Conservation (phyloP, 2,329 filamentous ascomycete species). For the Monosporascus sp. region DNA sequence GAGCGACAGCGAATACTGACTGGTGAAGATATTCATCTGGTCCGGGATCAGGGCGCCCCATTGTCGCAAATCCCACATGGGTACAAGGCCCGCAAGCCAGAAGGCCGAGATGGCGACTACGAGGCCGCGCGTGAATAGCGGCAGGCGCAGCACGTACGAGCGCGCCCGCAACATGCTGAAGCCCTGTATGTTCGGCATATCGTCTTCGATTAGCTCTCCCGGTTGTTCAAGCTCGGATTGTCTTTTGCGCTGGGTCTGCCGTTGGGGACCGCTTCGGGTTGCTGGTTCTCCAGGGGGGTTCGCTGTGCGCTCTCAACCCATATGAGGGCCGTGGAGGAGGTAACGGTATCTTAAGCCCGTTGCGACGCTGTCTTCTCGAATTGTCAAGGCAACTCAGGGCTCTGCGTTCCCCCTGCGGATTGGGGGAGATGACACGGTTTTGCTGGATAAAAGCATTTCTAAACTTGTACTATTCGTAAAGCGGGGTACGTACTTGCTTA, state of each 20-base stretch:
- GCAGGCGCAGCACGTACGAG: slow-evolving; percentile 79
- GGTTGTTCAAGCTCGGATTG: no score
- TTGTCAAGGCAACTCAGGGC: no score
- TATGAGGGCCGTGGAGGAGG: no score
- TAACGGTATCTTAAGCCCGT: no score
- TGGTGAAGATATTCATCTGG: slow-evolving; percentile 63
- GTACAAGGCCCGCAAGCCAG: slow-evolving; percentile 65
- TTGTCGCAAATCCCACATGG: slow-evolving; percentile 64
- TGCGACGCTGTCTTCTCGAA: no score
- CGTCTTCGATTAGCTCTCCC: slow-evolving; percentile 2
- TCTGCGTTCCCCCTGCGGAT: not conserved
- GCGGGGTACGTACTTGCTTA: not conserved
- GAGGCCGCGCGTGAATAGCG: slow-evolving; percentile 75
- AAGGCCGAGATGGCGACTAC: slow-evolving; percentile 61
- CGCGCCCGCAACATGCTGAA: slow-evolving; percentile 71
- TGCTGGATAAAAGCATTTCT: not conserved
- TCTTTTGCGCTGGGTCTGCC: no score
- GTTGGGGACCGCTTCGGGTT: no score
- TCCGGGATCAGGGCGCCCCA: slow-evolving; percentile 78
- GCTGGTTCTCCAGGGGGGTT: no score
- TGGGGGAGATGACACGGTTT: not conserved
- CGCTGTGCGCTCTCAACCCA: no score
- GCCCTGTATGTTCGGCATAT: slow-evolving; percentile 34
- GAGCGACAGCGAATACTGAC: slow-evolving; percentile 46
- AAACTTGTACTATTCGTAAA: no score